phyloP scores from a whole-genome alignment of 306 rosid genomes.

The Medicago arabica region DNA sequence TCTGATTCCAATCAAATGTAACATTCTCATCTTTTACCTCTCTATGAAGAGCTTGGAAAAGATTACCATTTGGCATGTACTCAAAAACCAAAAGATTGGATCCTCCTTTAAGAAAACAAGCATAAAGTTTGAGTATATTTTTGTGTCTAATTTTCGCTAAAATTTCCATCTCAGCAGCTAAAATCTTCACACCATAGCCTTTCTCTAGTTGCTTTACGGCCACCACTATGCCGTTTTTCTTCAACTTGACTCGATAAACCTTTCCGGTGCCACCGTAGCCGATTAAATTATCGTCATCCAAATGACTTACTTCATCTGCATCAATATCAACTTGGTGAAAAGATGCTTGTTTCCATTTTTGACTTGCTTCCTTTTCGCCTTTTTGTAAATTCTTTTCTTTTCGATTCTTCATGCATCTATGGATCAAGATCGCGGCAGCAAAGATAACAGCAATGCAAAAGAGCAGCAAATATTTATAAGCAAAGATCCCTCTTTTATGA shows the following conservation, averaged over 20 bases:
- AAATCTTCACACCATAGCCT: slow-evolving; percentile 65
- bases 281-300: slow-evolving; percentile 76
- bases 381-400: slow-evolving; percentile 41
- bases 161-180: slow-evolving; percentile 90
- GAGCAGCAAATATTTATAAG: slow-evolving; percentile 59
- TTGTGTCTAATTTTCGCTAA: slow-evolving; percentile 84
- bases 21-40: slow-evolving; percentile 59
- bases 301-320: slow-evolving; percentile 70
- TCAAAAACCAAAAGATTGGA: slow-evolving; percentile 82
- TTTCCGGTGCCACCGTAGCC: slow-evolving; percentile 93
- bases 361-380: slow-evolving; percentile 49
- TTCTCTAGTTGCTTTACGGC: slow-evolving; percentile 86
- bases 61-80: slow-evolving; percentile 91
- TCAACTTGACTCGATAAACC: slow-evolving; percentile 79
- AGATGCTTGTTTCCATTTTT: slow-evolving; percentile 78
- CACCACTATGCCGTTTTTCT: slow-evolving; percentile 58
- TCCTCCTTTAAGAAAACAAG: slow-evolving; percentile 72
- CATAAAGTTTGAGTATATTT: slow-evolving; percentile 92
- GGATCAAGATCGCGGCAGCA: slow-evolving; percentile 50
- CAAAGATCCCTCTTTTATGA: slow-evolving; percentile 46
- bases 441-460: slow-evolving; percentile 52
- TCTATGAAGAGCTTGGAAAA: slow-evolving; percentile 74
- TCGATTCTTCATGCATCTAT: slow-evolving; percentile 55
- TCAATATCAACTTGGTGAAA: slow-evolving; percentile 77
- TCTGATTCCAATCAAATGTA: slow-evolving; percentile 74